Evolutionary conservation across 805 yeast genomes (phyloP), one percentile per base, ranked within the genome.

Genomic region (Candida saitoana): DNA sequence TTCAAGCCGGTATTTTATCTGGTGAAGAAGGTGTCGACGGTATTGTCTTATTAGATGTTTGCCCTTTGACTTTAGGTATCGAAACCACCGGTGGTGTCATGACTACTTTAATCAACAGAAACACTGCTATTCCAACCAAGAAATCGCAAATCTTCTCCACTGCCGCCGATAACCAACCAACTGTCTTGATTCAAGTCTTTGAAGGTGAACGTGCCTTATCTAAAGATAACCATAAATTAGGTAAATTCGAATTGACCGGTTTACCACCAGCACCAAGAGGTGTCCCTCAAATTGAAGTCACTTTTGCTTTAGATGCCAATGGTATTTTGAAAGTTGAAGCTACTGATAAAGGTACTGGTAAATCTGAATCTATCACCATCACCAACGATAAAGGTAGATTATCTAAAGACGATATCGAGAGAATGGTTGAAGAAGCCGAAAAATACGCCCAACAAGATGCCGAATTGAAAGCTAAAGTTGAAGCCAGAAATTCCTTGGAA

Each of bases 161-260:
- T 58, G 95, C 87, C 65, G 96, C 86, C 60, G 99, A 91, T 81
- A 88, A 87, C 81, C 99, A 91, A 79, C 91, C 98, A 65, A 87
- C 96, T 58, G 98, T 91, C 55, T 93, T 87, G 75, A 89, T 91
- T 86, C 97, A 96, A 74, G 98, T 91, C 56, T 91, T 85, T 83
- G 97, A 91, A 81, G 99, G 99, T 84, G 99, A 91, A 82, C 93
- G 99, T 80, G 95, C 91, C 63, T 86, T 89, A 89, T 89, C 96
- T 73, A 76, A 84, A 66, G 98, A 91, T 79, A 91, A 91, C 88
- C 87, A 96, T 67, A 79, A 84, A 64, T 84, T 91, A 70, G 99
- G 98, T 79, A 96, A 91, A 82, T 91, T 91, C 75, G 97, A 91
- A 80, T 84, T 91, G 70, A 87, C 88, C 74, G 95, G 93, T 69